Base-by-base conservation (phyloP, 1,139 yeast genomes). In the Hansenula lynferdii region DNA sequence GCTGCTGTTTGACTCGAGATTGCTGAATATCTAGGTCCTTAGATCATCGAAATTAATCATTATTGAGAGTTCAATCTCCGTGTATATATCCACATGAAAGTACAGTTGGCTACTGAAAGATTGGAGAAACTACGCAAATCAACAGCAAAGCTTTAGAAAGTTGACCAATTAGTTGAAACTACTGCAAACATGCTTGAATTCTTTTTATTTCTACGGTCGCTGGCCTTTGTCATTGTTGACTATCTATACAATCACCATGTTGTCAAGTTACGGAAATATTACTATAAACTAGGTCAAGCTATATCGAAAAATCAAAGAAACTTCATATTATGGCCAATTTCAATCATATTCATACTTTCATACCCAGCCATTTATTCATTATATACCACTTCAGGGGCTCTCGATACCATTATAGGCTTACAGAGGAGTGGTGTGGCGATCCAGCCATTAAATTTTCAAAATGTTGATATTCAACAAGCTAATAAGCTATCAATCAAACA, bases 261-360 rank as follows among this genome's bases (percentile, higher is more conserved):
- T 14, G n/a, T 31, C 9, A 28, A 36, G 17, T 47, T 50, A n/a
- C 36, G 47, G 37, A 47, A 42, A 24, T 47, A 52, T 32, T 59
- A 61, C 38, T 47, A 53, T 5, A 37, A 37, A 21, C 45, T 61
- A n/a, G 56, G 68, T 11, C 42, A 45, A 15, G 37, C 42, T 18
- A 59, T 70, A 22, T 50, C 65, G n/a, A 54, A 48, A 41, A 56
- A 62, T 27, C 79, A 78, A 4, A 55, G 67, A 28, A 48, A 54
- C 6, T 67, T 64, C 42, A 77, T 80, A 15, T 56, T 79, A 22
- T 53, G 72, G 58, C 81, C 85, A 0, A 62, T 75, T 3, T 56
- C 77, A 5, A 37, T 76, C 5, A 62, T 70, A 3, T 73, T 77
- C 43, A 58, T 72, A 4, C 44, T 77, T n/a, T 69, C 82, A 8